A percentile compares a stretch with the other conserved stretches of the same genome.
phyloP scores from a whole-genome alignment of 768 basidiomycete species.

The Suillus placidus region DNA sequence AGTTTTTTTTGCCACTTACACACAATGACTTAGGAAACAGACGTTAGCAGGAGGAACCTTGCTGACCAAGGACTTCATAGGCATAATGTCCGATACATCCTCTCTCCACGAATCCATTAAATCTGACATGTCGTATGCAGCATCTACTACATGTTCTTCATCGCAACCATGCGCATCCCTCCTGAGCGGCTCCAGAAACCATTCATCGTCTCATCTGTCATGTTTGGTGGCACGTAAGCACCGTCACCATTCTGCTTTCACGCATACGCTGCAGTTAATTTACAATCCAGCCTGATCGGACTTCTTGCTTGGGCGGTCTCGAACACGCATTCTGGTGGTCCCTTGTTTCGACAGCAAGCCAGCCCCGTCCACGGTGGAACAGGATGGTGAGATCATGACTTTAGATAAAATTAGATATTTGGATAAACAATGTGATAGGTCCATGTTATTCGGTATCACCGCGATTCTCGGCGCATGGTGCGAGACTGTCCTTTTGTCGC shows the following conservation, averaged over 20 bases:
- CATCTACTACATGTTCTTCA: background rate
- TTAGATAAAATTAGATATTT: background rate
- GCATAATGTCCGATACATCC: conserved; percentile 1
- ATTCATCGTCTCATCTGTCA: background rate
- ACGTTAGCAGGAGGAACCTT: background rate
- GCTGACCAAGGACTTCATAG: conserved; percentile 4
- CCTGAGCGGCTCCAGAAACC: background rate
- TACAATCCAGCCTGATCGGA: conserved; percentile 18
- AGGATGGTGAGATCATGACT: background rate
- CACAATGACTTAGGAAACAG: background rate
- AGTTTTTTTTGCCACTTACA: background rate
- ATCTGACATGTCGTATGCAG: background rate
- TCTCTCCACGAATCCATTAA: background rate
- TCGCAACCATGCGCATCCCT: background rate
- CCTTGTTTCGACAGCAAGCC: conserved; percentile 15
- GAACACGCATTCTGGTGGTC: conserved; percentile 18
- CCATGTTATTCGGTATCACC: conserved; percentile 2
- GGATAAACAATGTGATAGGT: background rate
- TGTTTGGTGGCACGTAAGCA: background rate
- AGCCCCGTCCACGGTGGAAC: conserved; percentile 12
- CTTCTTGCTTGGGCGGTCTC: conserved; percentile 21
- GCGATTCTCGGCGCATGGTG: conserved; percentile 2
- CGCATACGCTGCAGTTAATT: background rate
- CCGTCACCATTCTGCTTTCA: background rate
- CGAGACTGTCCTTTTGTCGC: background rate